A percentile compares a stretch with the other conserved stretches of the same genome.
These are phyloP conservation scores for Proteromonas lacertae DNA, from an alignment of 352 stramenopile genomes.

Conservation along the genomic window DNA sequence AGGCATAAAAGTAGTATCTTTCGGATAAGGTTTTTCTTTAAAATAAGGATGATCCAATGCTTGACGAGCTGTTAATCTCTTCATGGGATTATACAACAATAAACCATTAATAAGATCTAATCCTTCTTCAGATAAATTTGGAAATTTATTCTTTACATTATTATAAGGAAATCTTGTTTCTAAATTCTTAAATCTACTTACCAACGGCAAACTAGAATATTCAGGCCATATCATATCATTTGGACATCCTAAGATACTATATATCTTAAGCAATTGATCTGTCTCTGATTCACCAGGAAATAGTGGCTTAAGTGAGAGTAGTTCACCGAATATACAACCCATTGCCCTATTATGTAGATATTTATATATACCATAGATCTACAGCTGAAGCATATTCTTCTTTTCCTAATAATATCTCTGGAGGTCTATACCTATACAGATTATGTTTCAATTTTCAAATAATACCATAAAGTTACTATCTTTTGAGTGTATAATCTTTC, in stretches of 20 bases:
- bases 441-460: too few relatives aligned
- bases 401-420: conserved; percentile 83
- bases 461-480: conserved; percentile 96
- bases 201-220: neutral
- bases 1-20: conserved; percentile 4
- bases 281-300: conserved; percentile 74
- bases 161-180: conserved; percentile 1
- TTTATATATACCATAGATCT: conserved; percentile 98
- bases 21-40: conserved; percentile 6
- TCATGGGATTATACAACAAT: conserved; percentile 33
- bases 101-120: conserved; percentile 24
- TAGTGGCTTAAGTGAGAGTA: conserved; percentile 44
- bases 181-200: neutral
- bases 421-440: too few relatives aligned
- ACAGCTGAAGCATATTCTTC: conserved; percentile 87
- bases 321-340: conserved; percentile 90
- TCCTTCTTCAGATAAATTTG: conserved; percentile 4
- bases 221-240: neutral
- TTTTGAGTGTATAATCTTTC: conserved; percentile 83
- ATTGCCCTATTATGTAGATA: too few relatives aligned
- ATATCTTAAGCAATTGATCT: conserved; percentile 64
- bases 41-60: conserved; percentile 43
- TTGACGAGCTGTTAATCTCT: conserved; percentile 29
- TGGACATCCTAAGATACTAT: conserved; percentile 44
- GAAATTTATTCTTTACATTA: conserved; percentile 5